Evolutionary conservation across 345 rosid genomes (phyloP).

Genomic region (Gossypioides kirkii): DNA sequence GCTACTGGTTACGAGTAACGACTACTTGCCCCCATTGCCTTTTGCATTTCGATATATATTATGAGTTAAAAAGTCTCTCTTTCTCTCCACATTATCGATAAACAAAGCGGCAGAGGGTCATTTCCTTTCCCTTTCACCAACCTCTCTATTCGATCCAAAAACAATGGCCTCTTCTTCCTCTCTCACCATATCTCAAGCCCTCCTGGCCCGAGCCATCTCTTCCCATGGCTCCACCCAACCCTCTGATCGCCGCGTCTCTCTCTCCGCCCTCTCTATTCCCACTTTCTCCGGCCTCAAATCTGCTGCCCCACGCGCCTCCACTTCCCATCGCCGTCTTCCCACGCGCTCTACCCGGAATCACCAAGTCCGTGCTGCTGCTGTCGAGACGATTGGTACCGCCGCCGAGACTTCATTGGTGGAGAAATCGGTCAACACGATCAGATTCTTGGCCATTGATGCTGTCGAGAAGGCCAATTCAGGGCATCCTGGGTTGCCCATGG

Average conservation of each 20-base stretch:
- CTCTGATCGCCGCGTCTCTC: constrained; percentile 38
- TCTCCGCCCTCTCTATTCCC: constrained; percentile 38
- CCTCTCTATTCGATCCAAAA: constrained; percentile 5
- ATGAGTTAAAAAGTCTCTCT: neutral
- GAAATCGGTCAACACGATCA: constrained; percentile 71
- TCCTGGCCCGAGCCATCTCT: constrained; percentile 46
- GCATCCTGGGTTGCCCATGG: constrained; percentile 97
- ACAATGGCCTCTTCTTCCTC: constrained; percentile 61
- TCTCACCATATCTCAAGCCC: constrained; percentile 47
- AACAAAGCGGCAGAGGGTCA: neutral
- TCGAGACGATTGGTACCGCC: constrained; percentile 44
- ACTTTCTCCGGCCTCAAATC: constrained; percentile 50
- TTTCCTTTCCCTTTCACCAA: neutral
- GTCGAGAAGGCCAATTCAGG: constrained; percentile 98
- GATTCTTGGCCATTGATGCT: constrained; percentile 85
- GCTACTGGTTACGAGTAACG: neutral
- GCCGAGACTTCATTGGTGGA: constrained; percentile 68
- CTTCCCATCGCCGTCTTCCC: constrained; percentile 26
- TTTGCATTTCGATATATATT: neutral
- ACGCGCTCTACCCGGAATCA: constrained; percentile 1
- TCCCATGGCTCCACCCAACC: constrained; percentile 34
- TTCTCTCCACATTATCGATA: neutral
- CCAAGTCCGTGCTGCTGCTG: constrained; percentile 41
- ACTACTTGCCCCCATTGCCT: neutral
- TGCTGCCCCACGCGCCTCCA: constrained; percentile 22